These are phyloP conservation scores for Allium sativum DNA, from an alignment of 106 monocot genomes.

Conservation along the genomic window DNA sequence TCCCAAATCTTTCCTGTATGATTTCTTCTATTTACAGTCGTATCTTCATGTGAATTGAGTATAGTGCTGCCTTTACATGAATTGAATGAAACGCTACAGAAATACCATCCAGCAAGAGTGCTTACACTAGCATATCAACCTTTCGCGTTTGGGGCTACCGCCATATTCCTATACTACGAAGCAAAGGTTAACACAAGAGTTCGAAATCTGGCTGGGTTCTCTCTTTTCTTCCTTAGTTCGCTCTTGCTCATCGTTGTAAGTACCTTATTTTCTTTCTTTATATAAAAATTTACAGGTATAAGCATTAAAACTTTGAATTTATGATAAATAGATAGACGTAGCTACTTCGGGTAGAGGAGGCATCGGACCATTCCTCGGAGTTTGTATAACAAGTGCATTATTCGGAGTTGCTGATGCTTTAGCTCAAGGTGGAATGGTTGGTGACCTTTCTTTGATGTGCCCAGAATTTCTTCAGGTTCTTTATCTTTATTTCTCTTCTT, in stretches of 20 bases:
- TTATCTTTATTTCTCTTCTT: not conserved
- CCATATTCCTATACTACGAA: slow-evolving; percentile 19
- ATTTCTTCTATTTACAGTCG: not conserved
- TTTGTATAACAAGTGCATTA: slow-evolving; percentile 34
- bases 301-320: not conserved
- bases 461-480: slow-evolving; percentile 51
- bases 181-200: slow-evolving; percentile 24
- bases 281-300: not conserved
- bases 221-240: slow-evolving; percentile 20
- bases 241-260: slow-evolving; percentile 20
- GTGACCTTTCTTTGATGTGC: slow-evolving; percentile 49
- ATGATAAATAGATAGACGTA: slow-evolving; percentile 28
- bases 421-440: slow-evolving; percentile 61
- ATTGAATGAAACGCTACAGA: slow-evolving; percentile 8
- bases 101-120: slow-evolving; percentile 24
- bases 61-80: not conserved
- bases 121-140: slow-evolving; percentile 27
- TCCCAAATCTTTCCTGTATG: slow-evolving; percentile 15
- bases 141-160: slow-evolving; percentile 15
- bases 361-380: slow-evolving; percentile 26
- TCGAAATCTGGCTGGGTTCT: slow-evolving; percentile 17
- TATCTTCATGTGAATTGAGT: not conserved
- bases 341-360: slow-evolving; percentile 51
- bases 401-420: slow-evolving; percentile 47
- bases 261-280: not conserved